These are phyloP conservation scores for Jaltomata sinuosa DNA, from an alignment of 257 asterid species.

Conservation along the genomic window DNA sequence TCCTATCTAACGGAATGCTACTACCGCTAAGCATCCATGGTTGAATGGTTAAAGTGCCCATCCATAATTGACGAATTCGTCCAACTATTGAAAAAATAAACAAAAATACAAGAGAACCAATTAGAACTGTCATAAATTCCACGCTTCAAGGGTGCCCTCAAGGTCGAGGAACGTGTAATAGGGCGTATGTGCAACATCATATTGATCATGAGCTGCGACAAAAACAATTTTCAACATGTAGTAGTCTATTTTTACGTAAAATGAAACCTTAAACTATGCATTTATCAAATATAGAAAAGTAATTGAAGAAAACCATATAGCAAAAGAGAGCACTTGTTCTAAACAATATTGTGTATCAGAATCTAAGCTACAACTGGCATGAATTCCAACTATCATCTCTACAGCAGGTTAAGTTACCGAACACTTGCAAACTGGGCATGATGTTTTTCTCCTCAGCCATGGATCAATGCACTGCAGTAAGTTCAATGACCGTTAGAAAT, in stretches of 20 bases:
- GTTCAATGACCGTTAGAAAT: not conserved
- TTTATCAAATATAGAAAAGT: not conserved
- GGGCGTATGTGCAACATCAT: no score
- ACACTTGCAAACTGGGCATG: slow-evolving; percentile 89
- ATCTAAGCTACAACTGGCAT: not conserved
- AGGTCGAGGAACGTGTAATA: no score
- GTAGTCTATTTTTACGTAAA: not conserved
- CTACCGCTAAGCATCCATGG: not conserved
- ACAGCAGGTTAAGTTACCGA: slow-evolving; percentile 39
- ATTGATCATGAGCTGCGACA: no score
- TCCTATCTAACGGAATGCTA: not conserved
- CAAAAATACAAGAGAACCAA: not conserved
- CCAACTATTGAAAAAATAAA: not conserved
- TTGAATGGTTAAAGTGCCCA: not conserved
- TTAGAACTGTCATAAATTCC: not conserved
- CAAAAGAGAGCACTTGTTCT: not conserved
- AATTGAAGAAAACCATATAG: not conserved
- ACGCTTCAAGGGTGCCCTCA: not conserved
- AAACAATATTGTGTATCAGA: not conserved
- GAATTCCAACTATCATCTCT: not conserved
- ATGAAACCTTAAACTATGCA: not conserved
- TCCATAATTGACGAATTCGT: not conserved
- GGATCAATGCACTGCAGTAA: slow-evolving; percentile 80
- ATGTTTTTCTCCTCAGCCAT: slow-evolving; percentile 78
- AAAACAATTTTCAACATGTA: not conserved